Evolutionary conservation across 1,284 basidiomycete genomes (phyloP).

Genomic region (Rhodotorula sp.): DNA sequence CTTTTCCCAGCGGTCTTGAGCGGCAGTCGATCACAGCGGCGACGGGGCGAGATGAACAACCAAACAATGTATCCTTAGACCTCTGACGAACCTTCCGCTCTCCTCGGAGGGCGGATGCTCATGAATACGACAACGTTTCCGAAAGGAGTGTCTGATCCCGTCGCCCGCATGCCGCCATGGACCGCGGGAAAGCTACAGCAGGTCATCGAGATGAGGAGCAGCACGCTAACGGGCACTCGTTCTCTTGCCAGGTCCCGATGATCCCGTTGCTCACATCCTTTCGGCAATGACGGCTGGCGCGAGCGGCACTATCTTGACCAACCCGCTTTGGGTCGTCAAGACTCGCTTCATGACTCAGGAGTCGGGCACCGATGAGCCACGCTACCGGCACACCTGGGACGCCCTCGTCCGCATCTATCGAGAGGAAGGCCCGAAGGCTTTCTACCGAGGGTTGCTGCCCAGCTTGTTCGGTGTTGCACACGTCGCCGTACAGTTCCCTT

Average conservation of each 20-base stretch:
- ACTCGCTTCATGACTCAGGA: slow-evolving; percentile 76
- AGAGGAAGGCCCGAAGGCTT: slow-evolving; percentile 75
- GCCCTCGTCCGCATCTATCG: slow-evolving; percentile 82
- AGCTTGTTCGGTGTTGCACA: slow-evolving; percentile 85
- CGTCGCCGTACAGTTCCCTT: slow-evolving; percentile 90
- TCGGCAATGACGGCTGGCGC: slow-evolving; percentile 92
- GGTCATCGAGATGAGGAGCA: neutral
- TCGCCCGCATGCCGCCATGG: neutral
- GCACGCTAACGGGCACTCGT: neutral
- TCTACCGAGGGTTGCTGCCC: slow-evolving; percentile 86
- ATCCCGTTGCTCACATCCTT: slow-evolving; percentile 65
- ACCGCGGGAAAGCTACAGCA: neutral
- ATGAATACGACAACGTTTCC: slow-evolving; percentile 39
- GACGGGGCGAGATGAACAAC: slow-evolving; percentile 31
- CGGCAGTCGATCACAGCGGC: neutral
- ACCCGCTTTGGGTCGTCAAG: slow-evolving; percentile 95
- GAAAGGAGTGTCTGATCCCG: slow-evolving; percentile 41
- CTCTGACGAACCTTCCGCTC: slow-evolving; percentile 42
- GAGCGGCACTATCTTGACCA: slow-evolving; percentile 82
- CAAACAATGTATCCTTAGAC: slow-evolving; percentile 40
- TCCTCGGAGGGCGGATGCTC: slow-evolving; percentile 25
- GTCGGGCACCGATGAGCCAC: slow-evolving; percentile 55
- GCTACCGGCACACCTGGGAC: slow-evolving; percentile 82
- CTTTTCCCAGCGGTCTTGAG: neutral
- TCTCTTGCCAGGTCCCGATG: slow-evolving; percentile 29